phyloP scores from a whole-genome alignment of 2,329 filamentous ascomycete species.

The Epichloe baconii region DNA sequence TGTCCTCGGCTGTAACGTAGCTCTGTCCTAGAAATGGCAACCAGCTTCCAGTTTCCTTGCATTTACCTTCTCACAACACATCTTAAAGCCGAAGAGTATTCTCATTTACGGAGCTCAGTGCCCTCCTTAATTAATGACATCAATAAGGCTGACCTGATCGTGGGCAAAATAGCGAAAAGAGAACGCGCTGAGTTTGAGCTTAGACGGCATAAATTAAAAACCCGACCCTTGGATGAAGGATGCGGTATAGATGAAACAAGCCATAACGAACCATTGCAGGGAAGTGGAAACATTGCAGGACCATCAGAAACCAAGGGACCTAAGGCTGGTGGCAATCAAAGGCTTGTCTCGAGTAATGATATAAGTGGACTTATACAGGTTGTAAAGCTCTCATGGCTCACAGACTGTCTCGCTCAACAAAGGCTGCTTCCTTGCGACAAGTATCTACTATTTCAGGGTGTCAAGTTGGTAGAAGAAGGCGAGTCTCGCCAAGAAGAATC shows the following conservation, averaged over 20 bases:
- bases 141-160: constrained; percentile 56
- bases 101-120: constrained; percentile 51
- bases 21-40: constrained; percentile 6
- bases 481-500: neutral
- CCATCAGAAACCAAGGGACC: neutral
- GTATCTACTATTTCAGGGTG: constrained; percentile 43
- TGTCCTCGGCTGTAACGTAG: neutral
- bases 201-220: constrained; percentile 48
- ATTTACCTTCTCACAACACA: constrained; percentile 65
- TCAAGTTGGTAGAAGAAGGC: constrained; percentile 12
- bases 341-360: neutral
- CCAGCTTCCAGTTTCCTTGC: constrained; percentile 34
- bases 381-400: constrained; percentile 46
- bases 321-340: neutral
- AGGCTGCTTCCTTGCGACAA: constrained; percentile 31
- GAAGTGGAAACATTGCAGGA: neutral
- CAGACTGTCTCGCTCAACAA: constrained; percentile 34
- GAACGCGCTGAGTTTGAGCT: constrained; percentile 68
- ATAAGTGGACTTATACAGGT: constrained; percentile 29
- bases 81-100: constrained; percentile 48
- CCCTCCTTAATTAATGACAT: constrained; percentile 56
- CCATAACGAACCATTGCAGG: neutral
- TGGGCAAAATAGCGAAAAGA: constrained; percentile 60
- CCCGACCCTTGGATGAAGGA: constrained; percentile 26
- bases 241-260: neutral